Evolutionary conservation across 176 grass and related monocot genomes (phyloP).

Genomic region (Triticum urartu): DNA sequence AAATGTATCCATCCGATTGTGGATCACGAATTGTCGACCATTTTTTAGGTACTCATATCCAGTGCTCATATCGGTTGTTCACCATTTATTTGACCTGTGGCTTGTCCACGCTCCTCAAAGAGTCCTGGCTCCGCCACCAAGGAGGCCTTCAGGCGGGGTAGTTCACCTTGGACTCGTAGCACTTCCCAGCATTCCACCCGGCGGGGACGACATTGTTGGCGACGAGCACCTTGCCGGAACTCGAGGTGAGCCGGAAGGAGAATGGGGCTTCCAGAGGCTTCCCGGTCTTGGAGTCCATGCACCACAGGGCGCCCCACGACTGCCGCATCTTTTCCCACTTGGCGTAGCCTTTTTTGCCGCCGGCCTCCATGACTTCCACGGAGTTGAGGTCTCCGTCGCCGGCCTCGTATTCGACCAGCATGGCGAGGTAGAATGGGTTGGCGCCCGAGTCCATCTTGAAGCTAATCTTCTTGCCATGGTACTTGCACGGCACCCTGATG

Average conservation of each 20-base stretch:
- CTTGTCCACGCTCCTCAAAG: neutral
- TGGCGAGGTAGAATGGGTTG: slow-evolving; percentile 62
- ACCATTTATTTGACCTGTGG: neutral
- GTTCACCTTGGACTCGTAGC: slow-evolving; percentile 51
- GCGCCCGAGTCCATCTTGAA: slow-evolving; percentile 59
- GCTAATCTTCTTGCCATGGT: slow-evolving; percentile 16
- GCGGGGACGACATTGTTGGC: slow-evolving; percentile 56
- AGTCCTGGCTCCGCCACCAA: neutral
- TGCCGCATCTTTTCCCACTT: slow-evolving; percentile 58
- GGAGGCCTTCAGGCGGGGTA: slow-evolving; percentile 26
- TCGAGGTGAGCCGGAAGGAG: slow-evolving; percentile 59
- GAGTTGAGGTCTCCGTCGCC: slow-evolving; percentile 55
- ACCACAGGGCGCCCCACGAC: slow-evolving; percentile 71
- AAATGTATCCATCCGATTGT: neutral
- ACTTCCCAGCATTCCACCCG: slow-evolving; percentile 50
- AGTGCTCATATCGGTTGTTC: neutral
- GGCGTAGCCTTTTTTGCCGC: neutral
- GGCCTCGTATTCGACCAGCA: slow-evolving; percentile 49
- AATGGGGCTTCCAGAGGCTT: slow-evolving; percentile 45
- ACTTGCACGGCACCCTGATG: slow-evolving; percentile 35
- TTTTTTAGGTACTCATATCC: neutral
- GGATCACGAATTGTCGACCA: neutral
- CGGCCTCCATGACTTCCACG: slow-evolving; percentile 50
- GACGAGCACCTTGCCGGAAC: slow-evolving; percentile 43
- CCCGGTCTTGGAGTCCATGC: slow-evolving; percentile 45